phyloP scores from a whole-genome alignment of 176 grass and related monocot genomes.

The Zea mays region Zm-B73-REFERENCE-NAM-5.0 NC_050096.1:32048001-32048500 shows the following conservation, averaged over 20 bases:
- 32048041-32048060: not conserved
- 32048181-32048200: not conserved
- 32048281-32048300: conserved; percentile 17
- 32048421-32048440: not conserved
- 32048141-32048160: not conserved
- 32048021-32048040: conserved; percentile 28
- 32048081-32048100: not conserved
- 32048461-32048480: conserved; percentile 15
- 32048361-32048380: not conserved
- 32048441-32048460: not conserved
- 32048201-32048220: conserved; percentile 25
- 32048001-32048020: not conserved
- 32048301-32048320: conserved; percentile 27
- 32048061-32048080: conserved; percentile 4
- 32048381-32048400: not conserved
- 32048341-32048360: conserved; percentile 22
- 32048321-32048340: conserved; percentile 21
- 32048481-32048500: not conserved
- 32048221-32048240: not conserved
- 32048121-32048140: not conserved
- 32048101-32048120: conserved; percentile 16
- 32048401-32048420: conserved; percentile 2
- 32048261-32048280: conserved; percentile 10
- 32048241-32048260: not conserved
- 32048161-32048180: not conserved